These are phyloP conservation scores for Spinellus fusiger DNA, from an alignment of 192 early-diverging fungal species.

Conservation along the genomic window DNA sequence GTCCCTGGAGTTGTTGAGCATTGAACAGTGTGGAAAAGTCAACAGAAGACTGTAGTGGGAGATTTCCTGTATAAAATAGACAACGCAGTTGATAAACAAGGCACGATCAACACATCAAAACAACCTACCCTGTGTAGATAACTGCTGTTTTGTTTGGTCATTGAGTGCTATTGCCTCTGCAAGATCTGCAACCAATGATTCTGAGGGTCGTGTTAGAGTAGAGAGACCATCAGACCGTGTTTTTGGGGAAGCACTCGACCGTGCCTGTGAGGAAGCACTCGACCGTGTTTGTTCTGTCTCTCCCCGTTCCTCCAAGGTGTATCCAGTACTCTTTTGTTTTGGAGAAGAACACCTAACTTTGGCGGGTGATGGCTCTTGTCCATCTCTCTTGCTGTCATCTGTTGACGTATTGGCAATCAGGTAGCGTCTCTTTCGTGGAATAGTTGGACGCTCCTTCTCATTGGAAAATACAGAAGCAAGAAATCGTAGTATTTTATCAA, in stretches of 20 bases:
- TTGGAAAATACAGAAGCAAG: conserved; percentile 82
- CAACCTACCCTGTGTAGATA: background rate
- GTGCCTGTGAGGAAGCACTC: background rate
- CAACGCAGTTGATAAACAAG: background rate
- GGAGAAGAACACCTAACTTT: background rate
- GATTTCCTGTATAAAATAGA: background rate
- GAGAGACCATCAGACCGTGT: background rate
- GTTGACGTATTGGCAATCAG: conserved; percentile 30
- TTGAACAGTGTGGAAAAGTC: conserved; percentile 2
- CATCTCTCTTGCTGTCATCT: conserved; percentile 8
- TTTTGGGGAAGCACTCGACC: background rate
- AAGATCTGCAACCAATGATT: background rate
- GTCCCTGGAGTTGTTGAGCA: conserved; percentile 1
- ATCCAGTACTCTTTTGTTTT: background rate
- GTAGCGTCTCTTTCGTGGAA: conserved; percentile 44
- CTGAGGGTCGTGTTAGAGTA: background rate
- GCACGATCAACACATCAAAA: background rate
- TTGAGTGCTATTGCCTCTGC: conserved; percentile 21
- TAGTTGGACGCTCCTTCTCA: conserved; percentile 44
- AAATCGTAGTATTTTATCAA: conserved; percentile 93
- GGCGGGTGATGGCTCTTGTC: conserved; percentile 1
- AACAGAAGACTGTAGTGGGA: background rate
- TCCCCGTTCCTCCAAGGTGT: background rate
- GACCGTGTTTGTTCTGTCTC: background rate
- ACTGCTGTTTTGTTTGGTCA: conserved; percentile 7